Conservation (phyloP, 331 rosid genomes). For the Malus hybrid region DNA sequence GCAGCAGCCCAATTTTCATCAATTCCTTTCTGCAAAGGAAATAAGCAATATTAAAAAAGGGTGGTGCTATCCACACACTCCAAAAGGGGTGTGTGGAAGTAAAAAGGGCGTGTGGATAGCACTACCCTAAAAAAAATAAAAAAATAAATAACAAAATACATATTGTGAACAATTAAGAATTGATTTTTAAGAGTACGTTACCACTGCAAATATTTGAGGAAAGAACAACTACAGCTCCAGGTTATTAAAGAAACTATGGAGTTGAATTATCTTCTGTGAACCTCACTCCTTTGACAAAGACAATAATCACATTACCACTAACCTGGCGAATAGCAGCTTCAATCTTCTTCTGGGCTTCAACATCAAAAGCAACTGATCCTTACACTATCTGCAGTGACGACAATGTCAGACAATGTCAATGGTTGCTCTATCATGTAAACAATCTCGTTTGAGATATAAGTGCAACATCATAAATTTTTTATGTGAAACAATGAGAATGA, state of each 20-base stretch:
- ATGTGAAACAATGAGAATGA: too few relatives aligned
- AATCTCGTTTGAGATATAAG: too few relatives aligned
- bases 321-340: constrained; percentile 99
- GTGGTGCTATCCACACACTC: too few relatives aligned
- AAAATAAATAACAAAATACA: neutral
- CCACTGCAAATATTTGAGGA: neutral
- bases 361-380: constrained; percentile 42
- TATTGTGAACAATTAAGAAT: neutral
- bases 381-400: neutral
- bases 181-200: neutral
- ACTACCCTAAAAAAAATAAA: too few relatives aligned
- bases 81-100: too few relatives aligned
- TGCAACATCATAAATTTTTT: too few relatives aligned
- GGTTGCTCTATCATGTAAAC: neutral
- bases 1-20: constrained; percentile 99
- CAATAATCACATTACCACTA: constrained; percentile 9
- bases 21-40: constrained; percentile 71
- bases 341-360: constrained; percentile 93
- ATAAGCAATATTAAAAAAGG: neutral
- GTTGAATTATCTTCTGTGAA: neutral
- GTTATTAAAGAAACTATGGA: neutral
- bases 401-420: neutral
- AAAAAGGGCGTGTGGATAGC: too few relatives aligned
- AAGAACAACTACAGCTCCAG: neutral
- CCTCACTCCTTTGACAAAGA: neutral